Conservation (phyloP, 768 basidiomycete genomes). For the Trametes cinnabarina region DNA sequence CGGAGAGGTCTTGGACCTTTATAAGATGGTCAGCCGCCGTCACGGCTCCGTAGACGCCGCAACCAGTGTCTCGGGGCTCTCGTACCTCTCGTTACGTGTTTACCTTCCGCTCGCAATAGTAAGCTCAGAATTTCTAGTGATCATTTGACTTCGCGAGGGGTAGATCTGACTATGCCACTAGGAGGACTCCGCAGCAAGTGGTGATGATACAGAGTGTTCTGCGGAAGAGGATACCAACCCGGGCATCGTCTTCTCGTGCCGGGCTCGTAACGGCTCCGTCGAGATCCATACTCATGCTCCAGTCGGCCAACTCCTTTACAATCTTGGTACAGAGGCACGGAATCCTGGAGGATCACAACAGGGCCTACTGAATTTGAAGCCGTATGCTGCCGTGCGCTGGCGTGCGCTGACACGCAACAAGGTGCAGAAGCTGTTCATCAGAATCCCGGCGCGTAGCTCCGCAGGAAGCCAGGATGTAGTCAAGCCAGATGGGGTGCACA, state of each 20-base stretch:
- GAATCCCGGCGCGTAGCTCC: no score
- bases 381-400: background rate
- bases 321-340: background rate
- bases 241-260: background rate
- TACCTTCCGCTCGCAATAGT: background rate
- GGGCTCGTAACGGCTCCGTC: background rate
- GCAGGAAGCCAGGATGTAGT: no score
- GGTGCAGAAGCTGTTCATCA: background rate
- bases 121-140: no score
- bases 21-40: background rate
- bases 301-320: background rate
- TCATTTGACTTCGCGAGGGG: no score
- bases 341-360: no score
- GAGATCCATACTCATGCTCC: background rate
- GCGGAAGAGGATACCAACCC: background rate
- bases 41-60: background rate
- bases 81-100: background rate
- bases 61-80: background rate
- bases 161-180: no score
- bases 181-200: no score
- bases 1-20: background rate
- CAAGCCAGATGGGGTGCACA: no score
- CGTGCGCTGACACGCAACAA: background rate
- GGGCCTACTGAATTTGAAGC: background rate
- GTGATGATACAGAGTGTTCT: no score